These are phyloP conservation scores for Alternaria consortialis DNA, from an alignment of 2,329 filamentous ascomycete genomes.

Conservation along the genomic window DNA sequence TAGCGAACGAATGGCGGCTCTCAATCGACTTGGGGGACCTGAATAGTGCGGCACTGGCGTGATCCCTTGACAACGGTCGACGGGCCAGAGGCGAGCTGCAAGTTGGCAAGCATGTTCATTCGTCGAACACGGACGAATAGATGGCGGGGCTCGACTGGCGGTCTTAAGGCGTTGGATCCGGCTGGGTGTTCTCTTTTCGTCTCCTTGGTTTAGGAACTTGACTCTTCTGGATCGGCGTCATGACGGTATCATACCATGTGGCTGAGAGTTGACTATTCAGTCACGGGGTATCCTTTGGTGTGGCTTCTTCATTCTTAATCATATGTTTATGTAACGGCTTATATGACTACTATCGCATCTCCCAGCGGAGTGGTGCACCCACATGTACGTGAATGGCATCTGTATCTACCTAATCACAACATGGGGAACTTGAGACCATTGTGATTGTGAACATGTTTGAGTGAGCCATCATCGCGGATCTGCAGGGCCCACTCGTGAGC, in stretches of 20 bases:
- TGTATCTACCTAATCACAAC: background rate
- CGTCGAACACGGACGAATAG: conserved; percentile 19
- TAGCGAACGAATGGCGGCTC: conserved; percentile 44
- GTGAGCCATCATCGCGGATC: background rate
- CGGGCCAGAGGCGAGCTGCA: conserved; percentile 13
- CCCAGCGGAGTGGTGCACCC: background rate
- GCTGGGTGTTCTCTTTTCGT: conserved; percentile 12
- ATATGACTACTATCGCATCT: conserved; percentile 11
- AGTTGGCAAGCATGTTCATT: conserved; percentile 24
- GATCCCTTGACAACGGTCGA: conserved; percentile 20
- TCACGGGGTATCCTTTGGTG: conserved; percentile 6
- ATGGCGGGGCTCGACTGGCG: conserved; percentile 3
- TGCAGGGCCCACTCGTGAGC: background rate
- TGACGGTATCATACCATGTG: conserved; percentile 4
- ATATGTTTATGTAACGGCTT: conserved; percentile 34
- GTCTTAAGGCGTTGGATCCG: conserved; percentile 1
- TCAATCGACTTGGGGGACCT: conserved; percentile 12
- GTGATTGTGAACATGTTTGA: background rate
- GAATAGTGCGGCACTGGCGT: conserved; percentile 20
- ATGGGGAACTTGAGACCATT: background rate
- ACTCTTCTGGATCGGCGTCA: conserved; percentile 19
- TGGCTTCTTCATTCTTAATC: conserved; percentile 11
- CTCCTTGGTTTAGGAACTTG: conserved; percentile 11
- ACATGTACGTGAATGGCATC: conserved; percentile 17
- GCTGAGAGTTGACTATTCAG: background rate